Base-by-base conservation (phyloP, 169 alveolate genomes). In the Cystoisospora suis region DNA sequence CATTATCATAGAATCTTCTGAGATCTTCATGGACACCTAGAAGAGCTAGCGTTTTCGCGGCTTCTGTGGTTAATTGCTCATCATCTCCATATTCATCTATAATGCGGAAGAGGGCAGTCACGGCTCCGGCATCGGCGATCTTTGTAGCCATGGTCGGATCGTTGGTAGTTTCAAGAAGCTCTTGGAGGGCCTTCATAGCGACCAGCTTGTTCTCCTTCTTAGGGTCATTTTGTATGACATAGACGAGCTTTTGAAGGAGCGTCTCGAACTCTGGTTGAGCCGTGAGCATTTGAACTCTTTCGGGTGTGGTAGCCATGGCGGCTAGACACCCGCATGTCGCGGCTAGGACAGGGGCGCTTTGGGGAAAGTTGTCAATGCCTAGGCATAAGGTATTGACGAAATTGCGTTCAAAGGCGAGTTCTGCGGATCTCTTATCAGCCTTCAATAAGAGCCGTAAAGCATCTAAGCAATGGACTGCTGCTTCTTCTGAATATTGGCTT, bases 311-410 rank as follows among this genome's bases (percentile, higher is more conserved):
- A 75, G 98, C 96, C 97, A 97, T 91, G 32, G 97, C 89, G 7
- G 98, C 98, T 56, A 97, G 95, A 81, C 98, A 97, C 47, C 94
- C 96, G 90, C 97, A 97, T 7, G 97, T 96, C 47, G 97, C 94
- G 58, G 96, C 97, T 32, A 97, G 91, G 45, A 97, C 97, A 36
- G 90, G 81, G 4, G 97, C 97, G 75, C 94, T 94, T 72, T 95
- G 96, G 80, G 94, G 95, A 93, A 95, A 96, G 65, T 81, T 65
- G 86, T 96, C 96, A 81, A 97, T 94, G 59, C 98, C 96, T 17
- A 93, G 69, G 90, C 98, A 96, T 49, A 97, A 85, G 46, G 96
- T 94, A 49, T 94, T 92, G 34, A 96, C 94, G 40, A 97, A 92
- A 49, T 96, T 97, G 81, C 86, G 90, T 92, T 95, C 95, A 91